A percentile compares a stretch with the other conserved stretches of the same genome.
phyloP scores from a whole-genome alignment of 306 rosid species.

The Dryas octopetala region DNA sequence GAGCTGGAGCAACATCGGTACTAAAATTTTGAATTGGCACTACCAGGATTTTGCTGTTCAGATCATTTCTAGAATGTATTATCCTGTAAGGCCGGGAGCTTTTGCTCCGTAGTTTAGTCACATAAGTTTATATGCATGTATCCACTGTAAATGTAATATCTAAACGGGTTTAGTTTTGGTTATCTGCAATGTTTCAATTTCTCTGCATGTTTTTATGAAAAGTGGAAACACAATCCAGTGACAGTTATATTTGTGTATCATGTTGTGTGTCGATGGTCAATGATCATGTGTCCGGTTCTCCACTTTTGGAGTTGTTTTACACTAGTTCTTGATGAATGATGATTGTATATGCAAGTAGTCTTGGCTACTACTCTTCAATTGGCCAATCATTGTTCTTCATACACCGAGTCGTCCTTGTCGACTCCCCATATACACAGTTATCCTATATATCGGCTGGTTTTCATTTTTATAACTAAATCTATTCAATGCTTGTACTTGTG shows the following conservation, averaged over 20 bases:
- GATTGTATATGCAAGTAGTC: too few species aligned
- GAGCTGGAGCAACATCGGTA: conserved; percentile 5
- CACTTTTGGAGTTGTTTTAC: neutral
- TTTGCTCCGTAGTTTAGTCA: conserved; percentile 6
- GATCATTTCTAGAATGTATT: neutral
- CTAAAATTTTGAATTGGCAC: conserved; percentile 25
- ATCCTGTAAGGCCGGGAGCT: conserved; percentile 2
- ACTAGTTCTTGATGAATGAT: neutral
- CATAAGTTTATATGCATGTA: conserved; percentile 13
- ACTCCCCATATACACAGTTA: too few species aligned
- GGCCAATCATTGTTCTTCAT: too few species aligned
- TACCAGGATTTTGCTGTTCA: conserved; percentile 11
- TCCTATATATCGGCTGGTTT: too few species aligned
- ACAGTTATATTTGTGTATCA: neutral
- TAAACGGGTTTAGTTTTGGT: conserved; percentile 18
- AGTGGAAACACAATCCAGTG: conserved; percentile 6
- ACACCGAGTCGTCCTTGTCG: too few species aligned
- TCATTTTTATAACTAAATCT: too few species aligned
- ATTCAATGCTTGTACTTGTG: too few species aligned
- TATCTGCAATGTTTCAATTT: conserved; percentile 34
- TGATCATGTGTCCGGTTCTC: neutral
- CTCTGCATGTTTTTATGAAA: conserved; percentile 20
- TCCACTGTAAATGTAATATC: conserved; percentile 51
- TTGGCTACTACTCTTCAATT: too few species aligned
- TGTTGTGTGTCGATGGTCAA: conserved; percentile 7